These are phyloP conservation scores for Halenospora varia DNA, from an alignment of 495 filamentous ascomycete genomes.

Conservation along the genomic window DNA sequence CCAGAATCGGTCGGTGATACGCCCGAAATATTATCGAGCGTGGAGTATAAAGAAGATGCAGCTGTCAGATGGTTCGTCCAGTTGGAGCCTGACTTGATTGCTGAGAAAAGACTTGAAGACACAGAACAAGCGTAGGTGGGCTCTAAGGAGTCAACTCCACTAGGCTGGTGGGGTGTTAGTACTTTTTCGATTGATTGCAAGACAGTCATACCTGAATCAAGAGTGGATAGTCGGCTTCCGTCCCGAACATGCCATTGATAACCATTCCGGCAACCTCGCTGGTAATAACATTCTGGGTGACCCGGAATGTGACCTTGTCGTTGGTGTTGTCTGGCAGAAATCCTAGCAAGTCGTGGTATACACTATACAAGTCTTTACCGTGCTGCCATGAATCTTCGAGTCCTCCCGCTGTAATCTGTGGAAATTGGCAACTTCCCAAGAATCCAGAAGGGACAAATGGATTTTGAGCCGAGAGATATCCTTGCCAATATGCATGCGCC, in stretches of 20 bases:
- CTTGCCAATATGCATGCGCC: slow-evolving; percentile 49
- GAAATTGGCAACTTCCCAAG: slow-evolving; percentile 64
- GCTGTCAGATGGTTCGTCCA: slow-evolving; percentile 58
- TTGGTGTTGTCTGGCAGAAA: slow-evolving; percentile 50
- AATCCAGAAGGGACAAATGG: slow-evolving; percentile 55
- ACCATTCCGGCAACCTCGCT: slow-evolving; percentile 66
- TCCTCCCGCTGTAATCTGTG: slow-evolving; percentile 61
- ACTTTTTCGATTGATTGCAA: neutral
- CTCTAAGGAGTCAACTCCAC: slow-evolving; percentile 57
- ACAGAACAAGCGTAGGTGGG: slow-evolving; percentile 55
- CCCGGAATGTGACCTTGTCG: slow-evolving; percentile 48
- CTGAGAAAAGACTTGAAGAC: slow-evolving; percentile 38
- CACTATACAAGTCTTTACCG: slow-evolving; percentile 57
- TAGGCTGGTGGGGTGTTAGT: slow-evolving; percentile 22
- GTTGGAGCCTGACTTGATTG: slow-evolving; percentile 34
- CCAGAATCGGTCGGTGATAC: slow-evolving; percentile 45
- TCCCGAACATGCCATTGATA: slow-evolving; percentile 53
- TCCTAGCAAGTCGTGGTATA: slow-evolving; percentile 56
- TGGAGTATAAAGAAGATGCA: slow-evolving; percentile 42
- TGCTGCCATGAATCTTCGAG: slow-evolving; percentile 64
- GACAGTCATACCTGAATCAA: slow-evolving; percentile 34
- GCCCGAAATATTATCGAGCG: slow-evolving; percentile 57
- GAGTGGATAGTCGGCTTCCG: slow-evolving; percentile 36
- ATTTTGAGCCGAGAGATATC: slow-evolving; percentile 50
- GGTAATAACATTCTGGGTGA: slow-evolving; percentile 68